Conservation (phyloP, 2,329 filamentous ascomycete genomes). For the Lithohypha guttulata region DNA sequence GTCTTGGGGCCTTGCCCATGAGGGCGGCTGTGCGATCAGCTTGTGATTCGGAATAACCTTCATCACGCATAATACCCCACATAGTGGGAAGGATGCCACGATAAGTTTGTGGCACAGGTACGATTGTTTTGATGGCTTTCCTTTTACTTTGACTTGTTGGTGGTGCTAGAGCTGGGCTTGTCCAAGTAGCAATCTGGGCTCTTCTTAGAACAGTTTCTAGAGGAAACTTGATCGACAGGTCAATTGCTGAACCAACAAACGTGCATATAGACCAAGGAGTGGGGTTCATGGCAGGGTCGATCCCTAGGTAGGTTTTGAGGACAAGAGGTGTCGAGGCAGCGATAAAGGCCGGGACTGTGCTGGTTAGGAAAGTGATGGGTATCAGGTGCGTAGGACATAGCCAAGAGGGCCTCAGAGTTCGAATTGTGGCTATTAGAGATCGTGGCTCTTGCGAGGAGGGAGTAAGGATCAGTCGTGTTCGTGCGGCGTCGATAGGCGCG, state of each 20-base stretch:
- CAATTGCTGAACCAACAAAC: constrained; percentile 67
- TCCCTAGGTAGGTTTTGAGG: constrained; percentile 69
- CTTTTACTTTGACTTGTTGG: constrained; percentile 32
- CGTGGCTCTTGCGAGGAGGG: constrained; percentile 64
- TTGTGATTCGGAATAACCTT: constrained; percentile 50
- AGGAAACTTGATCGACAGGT: constrained; percentile 77
- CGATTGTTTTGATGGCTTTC: constrained; percentile 55
- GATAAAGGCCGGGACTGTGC: constrained; percentile 71
- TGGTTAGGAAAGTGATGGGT: constrained; percentile 77
- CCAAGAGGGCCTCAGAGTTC: constrained; percentile 58
- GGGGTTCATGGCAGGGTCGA: constrained; percentile 73
- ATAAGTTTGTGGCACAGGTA: constrained; percentile 66
- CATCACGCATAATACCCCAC: constrained; percentile 73
- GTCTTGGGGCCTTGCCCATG: constrained; percentile 31
- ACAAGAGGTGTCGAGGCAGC: constrained; percentile 74
- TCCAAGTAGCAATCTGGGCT: constrained; percentile 67
- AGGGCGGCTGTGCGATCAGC: constrained; percentile 29
- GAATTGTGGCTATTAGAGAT: constrained; percentile 66
- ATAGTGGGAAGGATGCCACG: constrained; percentile 83
- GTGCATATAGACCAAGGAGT: constrained; percentile 70
- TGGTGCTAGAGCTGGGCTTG: constrained; percentile 31
- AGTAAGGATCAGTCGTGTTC: constrained; percentile 77
- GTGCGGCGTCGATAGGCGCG: constrained; percentile 77
- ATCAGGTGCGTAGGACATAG: constrained; percentile 60
- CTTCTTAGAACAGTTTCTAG: constrained; percentile 84